Base-by-base conservation (phyloP, 192 early-diverging fungal species). In the Entomortierella lignicola region DNA sequence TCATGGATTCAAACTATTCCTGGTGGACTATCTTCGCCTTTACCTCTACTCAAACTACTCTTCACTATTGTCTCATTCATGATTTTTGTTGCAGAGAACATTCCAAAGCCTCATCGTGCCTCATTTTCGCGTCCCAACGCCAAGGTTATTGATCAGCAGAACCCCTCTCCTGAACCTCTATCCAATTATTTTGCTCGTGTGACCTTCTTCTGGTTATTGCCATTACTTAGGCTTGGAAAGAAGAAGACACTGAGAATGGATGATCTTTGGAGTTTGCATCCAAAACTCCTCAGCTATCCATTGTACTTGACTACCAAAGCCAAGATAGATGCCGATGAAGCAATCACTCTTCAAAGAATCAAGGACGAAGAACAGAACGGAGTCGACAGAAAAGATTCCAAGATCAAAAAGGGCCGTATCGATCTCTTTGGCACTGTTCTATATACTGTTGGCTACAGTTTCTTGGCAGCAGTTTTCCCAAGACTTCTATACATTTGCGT, bases 41-140 rank as follows among this genome's bases (percentile, higher is more conserved):
- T 47, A 4, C 55, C 85, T 12, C 61, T 81, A n/a, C 65, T 81
- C 8, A 79, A 72, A 12, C 63, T 74, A 17, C 15, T 71, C 32
- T 71, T 67, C 43, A 75, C 66, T 27, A 60, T 69, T 39, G 29
- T 84, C 26, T 67, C 87, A 10, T 41, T 83, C 34, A 47, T 69
- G 17, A 68, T 85, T 7, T 85, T 86, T 59, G 48, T 72, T n/a
- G 58, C 84, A 37, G 87, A 88, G 41, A 81, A 81, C 23, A 66
- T 81, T 23, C 66, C 74, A 21, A 69, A 72, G 15, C 81, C 66
- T 13, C 80, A 87, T 37, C 60, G 66, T 29, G 63, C 71, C 2
- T 66, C 73, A 21, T 32, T 85, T 5, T 60, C 61, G 27, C 72
- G 83, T n/a, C 60, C 70, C 17, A 65, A 82, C 31, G 71, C 27